phyloP scores from a whole-genome alignment of 2,329 filamentous ascomycete genomes.

The Alternaria triticimaculans region DNA sequence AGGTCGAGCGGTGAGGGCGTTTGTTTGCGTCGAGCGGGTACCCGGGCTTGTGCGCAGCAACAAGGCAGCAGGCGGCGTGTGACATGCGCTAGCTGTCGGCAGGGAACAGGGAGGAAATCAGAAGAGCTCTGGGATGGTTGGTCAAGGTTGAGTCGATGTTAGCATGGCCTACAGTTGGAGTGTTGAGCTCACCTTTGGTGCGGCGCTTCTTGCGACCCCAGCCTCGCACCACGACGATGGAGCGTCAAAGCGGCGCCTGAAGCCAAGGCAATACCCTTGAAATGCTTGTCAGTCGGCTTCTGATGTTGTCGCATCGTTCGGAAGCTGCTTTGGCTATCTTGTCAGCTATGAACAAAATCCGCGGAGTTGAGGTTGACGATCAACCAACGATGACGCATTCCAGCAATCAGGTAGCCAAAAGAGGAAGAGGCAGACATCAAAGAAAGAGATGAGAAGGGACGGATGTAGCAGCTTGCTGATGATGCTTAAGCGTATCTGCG shows the following conservation, averaged over 20 bases:
- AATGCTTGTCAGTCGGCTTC: neutral
- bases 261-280: neutral
- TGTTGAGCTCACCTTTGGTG: neutral
- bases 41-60: neutral
- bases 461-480: neutral
- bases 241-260: neutral
- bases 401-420: neutral
- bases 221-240: neutral
- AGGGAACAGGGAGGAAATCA: neutral
- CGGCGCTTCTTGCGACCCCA: neutral
- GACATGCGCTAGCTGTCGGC: neutral
- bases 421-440: neutral
- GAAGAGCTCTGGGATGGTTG: neutral
- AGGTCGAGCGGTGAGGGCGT: neutral
- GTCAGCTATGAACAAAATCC: neutral
- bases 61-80: conserved; percentile 4
- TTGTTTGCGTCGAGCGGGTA: neutral
- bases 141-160: neutral
- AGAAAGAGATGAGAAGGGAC: neutral
- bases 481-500: neutral
- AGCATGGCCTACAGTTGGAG: neutral
- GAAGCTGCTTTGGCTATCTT: neutral
- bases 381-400: neutral
- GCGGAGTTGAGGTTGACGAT: neutral
- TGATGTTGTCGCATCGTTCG: neutral